Conservation (phyloP, 208 protist genomes). For the Herpetomonas tarakana region DNA sequence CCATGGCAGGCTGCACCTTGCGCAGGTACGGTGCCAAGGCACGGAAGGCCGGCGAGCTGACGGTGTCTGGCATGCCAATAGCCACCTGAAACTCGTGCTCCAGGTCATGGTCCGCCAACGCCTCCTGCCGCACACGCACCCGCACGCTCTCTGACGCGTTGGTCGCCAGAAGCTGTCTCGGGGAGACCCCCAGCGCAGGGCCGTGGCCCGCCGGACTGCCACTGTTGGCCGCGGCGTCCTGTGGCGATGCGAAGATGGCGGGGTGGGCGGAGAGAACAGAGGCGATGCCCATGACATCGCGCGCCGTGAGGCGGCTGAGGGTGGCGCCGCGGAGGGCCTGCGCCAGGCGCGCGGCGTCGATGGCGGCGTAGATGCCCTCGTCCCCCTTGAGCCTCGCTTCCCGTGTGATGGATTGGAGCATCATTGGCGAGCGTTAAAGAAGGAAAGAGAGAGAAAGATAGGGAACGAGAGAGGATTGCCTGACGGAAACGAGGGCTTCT, state of each 20-base stretch:
- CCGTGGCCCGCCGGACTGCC: background rate
- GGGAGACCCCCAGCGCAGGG: background rate
- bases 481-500: too few species aligned
- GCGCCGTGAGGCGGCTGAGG: constrained; percentile 34
- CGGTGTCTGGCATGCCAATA: constrained; percentile 54
- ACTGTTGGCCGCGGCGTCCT: background rate
- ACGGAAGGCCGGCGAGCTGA: constrained; percentile 23
- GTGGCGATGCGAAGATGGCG: background rate
- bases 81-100: constrained; percentile 23
- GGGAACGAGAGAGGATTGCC: background rate
- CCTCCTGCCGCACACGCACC: background rate
- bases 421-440: background rate
- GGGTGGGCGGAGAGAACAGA: background rate
- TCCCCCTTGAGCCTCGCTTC: constrained; percentile 70
- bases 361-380: constrained; percentile 70
- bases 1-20: constrained; percentile 42
- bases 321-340: constrained; percentile 61
- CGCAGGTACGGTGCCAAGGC: constrained; percentile 37
- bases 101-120: constrained; percentile 2
- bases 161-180: background rate
- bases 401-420: constrained; percentile 17
- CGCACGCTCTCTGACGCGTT: background rate
- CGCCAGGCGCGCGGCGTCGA: constrained; percentile 60
- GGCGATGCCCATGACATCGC: background rate
- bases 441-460: background rate